Percentiles rank a stretch among this genome's conserved stretches.
phyloP scores from a whole-genome alignment of 1,139 yeast species.

The Spathaspora jeffriesii region DNA sequence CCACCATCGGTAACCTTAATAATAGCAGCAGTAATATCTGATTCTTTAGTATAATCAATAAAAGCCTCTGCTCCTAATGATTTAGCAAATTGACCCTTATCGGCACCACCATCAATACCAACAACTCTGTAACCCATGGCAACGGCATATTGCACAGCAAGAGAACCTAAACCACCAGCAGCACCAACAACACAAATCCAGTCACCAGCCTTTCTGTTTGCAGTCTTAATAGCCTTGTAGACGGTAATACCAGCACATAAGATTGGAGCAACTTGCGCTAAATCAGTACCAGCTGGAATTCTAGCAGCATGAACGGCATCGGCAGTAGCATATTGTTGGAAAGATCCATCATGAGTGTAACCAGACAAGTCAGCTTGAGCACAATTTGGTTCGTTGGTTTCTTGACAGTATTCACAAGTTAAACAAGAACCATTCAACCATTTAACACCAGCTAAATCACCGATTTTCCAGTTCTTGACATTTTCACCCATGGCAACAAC shows the following conservation, averaged over 20 bases:
- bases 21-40: conserved; percentile 59
- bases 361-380: conserved; percentile 69
- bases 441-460: conserved; percentile 74
- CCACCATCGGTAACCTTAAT: conserved; percentile 70
- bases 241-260: conserved; percentile 84
- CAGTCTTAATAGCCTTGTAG: conserved; percentile 75
- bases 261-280: conserved; percentile 76
- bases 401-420: conserved; percentile 68
- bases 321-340: conserved; percentile 81
- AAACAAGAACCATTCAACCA: conserved; percentile 77
- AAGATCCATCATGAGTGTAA: conserved; percentile 79
- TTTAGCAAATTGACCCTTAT: conserved; percentile 57
- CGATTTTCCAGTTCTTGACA: conserved; percentile 66
- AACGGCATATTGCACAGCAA: conserved; percentile 72
- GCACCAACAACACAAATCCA: conserved; percentile 84
- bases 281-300: conserved; percentile 68
- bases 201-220: conserved; percentile 62
- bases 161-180: conserved; percentile 77
- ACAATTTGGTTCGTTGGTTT: conserved; percentile 68
- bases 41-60: conserved; percentile 61
- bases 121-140: conserved; percentile 76
- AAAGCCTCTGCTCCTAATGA: conserved; percentile 67
- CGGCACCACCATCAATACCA: conserved; percentile 75
- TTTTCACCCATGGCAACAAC: conserved; percentile 71
- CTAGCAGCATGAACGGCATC: conserved; percentile 86